Conservation (phyloP, 2,329 filamentous ascomycete species). For the Elsinoe fawcettii region DNA sequence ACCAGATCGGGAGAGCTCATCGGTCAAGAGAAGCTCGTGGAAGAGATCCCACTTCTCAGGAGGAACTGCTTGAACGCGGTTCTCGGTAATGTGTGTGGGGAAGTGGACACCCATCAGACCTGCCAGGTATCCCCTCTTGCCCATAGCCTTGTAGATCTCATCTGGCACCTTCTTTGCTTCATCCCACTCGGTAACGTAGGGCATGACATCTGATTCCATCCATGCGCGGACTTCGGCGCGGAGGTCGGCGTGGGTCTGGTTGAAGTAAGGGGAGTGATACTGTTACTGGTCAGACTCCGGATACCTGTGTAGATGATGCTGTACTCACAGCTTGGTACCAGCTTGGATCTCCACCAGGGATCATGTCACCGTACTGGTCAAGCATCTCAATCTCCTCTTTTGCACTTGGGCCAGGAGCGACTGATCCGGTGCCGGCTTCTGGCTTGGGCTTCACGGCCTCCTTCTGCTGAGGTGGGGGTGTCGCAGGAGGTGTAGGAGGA, state of each 20-base stretch:
- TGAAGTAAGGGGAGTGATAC: conserved; percentile 96
- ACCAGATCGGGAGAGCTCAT: conserved; percentile 81
- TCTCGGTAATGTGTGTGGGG: conserved; percentile 64
- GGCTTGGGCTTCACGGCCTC: conserved; percentile 50
- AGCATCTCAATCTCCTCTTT: conserved; percentile 61
- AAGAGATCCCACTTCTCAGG: conserved; percentile 95
- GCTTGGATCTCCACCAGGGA: conserved; percentile 84
- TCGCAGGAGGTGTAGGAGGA: conserved; percentile 43
- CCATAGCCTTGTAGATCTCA: conserved; percentile 91
- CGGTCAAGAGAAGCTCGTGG: conserved; percentile 92
- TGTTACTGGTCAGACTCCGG: conserved; percentile 31
- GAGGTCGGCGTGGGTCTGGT: conserved; percentile 84
- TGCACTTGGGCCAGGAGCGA: conserved; percentile 33
- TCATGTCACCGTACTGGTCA: conserved; percentile 75
- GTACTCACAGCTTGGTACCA: conserved; percentile 86
- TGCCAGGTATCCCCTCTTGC: conserved; percentile 84
- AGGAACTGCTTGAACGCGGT: conserved; percentile 67
- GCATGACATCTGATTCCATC: conserved; percentile 84
- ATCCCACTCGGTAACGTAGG: conserved; percentile 91
- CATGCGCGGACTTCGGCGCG: conserved; percentile 86
- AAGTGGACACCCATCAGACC: conserved; percentile 81
- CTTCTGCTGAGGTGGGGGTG: conserved; percentile 39
- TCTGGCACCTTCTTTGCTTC: conserved; percentile 86
- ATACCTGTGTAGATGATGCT: conserved; percentile 13
- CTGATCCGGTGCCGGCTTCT: conserved; percentile 47